These are phyloP conservation scores for Penicillium sp. DNA, from an alignment of 2,329 filamentous ascomycete genomes.

Conservation along the genomic window DNA sequence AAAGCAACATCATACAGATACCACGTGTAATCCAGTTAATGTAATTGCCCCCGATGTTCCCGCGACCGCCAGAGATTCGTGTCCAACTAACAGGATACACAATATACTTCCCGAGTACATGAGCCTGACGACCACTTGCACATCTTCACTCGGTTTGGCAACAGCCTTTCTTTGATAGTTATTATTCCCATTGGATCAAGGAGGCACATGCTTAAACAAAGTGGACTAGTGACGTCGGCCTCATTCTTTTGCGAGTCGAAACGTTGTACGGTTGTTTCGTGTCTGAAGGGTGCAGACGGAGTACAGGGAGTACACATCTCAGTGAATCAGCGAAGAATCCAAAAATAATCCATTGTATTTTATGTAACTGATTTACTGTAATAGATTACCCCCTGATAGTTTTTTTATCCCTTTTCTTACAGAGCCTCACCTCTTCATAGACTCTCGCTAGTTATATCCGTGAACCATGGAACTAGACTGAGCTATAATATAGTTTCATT, in stretches of 20 bases:
- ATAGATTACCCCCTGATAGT: background rate
- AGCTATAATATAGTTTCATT: background rate
- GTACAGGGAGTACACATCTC: background rate
- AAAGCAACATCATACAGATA: background rate
- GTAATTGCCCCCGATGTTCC: background rate
- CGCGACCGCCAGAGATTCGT: background rate
- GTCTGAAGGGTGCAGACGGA: background rate
- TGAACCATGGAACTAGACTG: background rate
- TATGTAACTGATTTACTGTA: background rate
- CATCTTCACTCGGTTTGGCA: constrained; percentile 9
- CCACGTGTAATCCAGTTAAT: background rate
- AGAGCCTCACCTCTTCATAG: constrained; percentile 4
- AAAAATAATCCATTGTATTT: background rate
- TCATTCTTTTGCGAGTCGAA: background rate
- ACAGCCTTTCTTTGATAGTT: background rate
- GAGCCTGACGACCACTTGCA: constrained; percentile 1
- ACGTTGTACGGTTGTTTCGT: background rate
- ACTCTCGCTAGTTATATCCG: background rate
- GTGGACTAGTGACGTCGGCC: background rate
- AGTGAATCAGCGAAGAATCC: background rate
- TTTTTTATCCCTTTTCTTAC: background rate
- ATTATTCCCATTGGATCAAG: background rate
- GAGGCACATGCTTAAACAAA: background rate
- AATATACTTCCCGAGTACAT: background rate
- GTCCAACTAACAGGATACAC: background rate